Percentiles rank a stretch among this genome's conserved stretches.
Conservation (phyloP, 2,329 filamentous ascomycete genomes). For the Rasamsonia emersonii region DNA sequence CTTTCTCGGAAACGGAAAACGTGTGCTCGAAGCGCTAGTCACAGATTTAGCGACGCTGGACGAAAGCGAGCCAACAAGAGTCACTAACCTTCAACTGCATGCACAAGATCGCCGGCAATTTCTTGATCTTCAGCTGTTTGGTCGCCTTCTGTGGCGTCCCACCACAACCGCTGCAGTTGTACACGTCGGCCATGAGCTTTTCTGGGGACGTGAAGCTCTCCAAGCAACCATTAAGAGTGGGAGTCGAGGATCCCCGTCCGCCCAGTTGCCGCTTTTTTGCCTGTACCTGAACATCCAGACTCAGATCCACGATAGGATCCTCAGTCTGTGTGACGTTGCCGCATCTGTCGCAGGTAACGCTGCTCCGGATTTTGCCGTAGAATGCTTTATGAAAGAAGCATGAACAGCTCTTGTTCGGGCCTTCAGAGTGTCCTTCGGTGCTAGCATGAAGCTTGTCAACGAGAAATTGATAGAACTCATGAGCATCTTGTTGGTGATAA, state of each 20-base stretch:
- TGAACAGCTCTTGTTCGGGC: conserved; percentile 51
- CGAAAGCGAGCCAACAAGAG: background rate
- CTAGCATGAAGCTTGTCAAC: conserved; percentile 80
- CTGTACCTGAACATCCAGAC: conserved; percentile 74
- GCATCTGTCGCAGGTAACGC: conserved; percentile 84
- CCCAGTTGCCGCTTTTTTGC: conserved; percentile 42
- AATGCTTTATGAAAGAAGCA: conserved; percentile 94
- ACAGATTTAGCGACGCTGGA: conserved; percentile 5
- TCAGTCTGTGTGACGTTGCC: conserved; percentile 71
- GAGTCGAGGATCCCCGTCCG: conserved; percentile 32
- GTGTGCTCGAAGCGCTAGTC: conserved; percentile 64
- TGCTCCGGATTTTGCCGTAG: conserved; percentile 83
- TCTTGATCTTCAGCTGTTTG: conserved; percentile 76
- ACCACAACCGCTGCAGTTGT: conserved; percentile 74
- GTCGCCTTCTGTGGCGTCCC: conserved; percentile 65
- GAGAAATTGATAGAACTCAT: conserved; percentile 94
- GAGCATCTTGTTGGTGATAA: conserved; percentile 91
- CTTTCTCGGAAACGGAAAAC: conserved; percentile 69
- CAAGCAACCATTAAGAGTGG: conserved; percentile 64
- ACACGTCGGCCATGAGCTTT: conserved; percentile 65
- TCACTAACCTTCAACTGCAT: conserved; percentile 76
- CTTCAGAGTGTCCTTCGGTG: conserved; percentile 63
- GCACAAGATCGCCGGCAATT: conserved; percentile 77
- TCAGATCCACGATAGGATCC: conserved; percentile 86
- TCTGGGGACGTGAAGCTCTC: conserved; percentile 83